Evolutionary conservation across 1,284 basidiomycete species (phyloP).

Genomic region (Fomitopsis betulina): DNA sequence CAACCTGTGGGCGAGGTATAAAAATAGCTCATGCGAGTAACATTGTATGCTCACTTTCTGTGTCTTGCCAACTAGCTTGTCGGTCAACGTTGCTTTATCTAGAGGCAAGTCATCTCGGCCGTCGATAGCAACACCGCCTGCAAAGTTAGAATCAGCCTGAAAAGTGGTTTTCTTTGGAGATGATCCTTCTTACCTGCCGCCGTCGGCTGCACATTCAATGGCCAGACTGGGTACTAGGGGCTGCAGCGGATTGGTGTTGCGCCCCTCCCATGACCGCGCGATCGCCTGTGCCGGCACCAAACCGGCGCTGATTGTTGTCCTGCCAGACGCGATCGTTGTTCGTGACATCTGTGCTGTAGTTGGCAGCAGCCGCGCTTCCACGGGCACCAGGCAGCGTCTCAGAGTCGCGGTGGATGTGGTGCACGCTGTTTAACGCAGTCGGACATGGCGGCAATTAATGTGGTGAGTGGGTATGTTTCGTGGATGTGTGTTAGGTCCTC

Average conservation of each 20-base stretch:
- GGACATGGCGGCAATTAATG: background rate
- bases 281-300: conserved; percentile 21
- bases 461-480: background rate
- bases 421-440: conserved; percentile 11
- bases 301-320: conserved; percentile 19
- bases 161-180: background rate
- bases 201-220: conserved; percentile 35
- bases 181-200: conserved; percentile 27
- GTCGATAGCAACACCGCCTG: conserved; percentile 41
- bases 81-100: conserved; percentile 39
- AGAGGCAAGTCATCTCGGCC: conserved; percentile 38
- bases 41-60: conserved; percentile 37
- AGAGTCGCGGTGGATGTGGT: conserved; percentile 25
- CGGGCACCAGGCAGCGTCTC: conserved; percentile 24
- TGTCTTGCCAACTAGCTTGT: conserved; percentile 52
- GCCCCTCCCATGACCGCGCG: conserved; percentile 21
- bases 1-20: conserved; percentile 30
- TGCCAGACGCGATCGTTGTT: conserved; percentile 20
- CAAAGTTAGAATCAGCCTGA: background rate
- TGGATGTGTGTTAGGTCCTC: too few species aligned
- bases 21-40: background rate
- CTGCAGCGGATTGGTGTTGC: conserved; percentile 16
- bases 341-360: conserved; percentile 19
- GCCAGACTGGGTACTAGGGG: conserved; percentile 25
- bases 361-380: conserved; percentile 10